Base-by-base conservation (phyloP, 2,329 filamentous ascomycete species). In the Monilinia fructicola region DNA sequence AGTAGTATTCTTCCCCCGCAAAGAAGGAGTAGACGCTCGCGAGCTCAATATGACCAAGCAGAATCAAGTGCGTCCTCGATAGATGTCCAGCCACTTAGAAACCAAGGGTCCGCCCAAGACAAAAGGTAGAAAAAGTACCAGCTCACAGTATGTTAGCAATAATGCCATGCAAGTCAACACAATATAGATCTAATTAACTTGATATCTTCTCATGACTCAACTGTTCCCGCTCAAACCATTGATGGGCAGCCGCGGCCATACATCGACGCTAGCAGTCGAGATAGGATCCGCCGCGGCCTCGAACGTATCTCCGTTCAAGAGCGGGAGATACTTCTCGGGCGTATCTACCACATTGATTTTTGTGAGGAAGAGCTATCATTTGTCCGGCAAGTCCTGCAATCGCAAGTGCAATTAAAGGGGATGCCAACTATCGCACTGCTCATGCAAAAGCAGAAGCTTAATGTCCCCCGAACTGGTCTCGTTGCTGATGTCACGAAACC, bases 291-390 rank as follows among this genome's bases (percentile, higher is more conserved):
- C 26, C 65, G 59, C 48, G 69, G 69, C 5, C 58, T 67, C 7
- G 63, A 69, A 48, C 54, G 54, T 28, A 42, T 50, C n/a, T 48
- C 46, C 26, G 56, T 59, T 35, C n/a, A 35, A 58, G 50, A 64
- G 31, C 26, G 46, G 38, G 38, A 59, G n/a, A 21, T 55, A 10
- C 52, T 65, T 23, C 11, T 52, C 28, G 48, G 48, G n/a, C 21
- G 28, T 11, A 14, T 69, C n/a, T 53, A 54, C 38, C 71, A 73
- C 65, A 52, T 72, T 40, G 71, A 71, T 42, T 72, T 73, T 55
- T 63, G 59, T 48, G 16, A 55, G 6, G 66, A 70, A 40, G 71
- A 73, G 54, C 23, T 65, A 53, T 40, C 28, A 10, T 31, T 52
- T 26, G n/a, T 65, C 6, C 64, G 64, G 14, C 23, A 52, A 14